Percentiles rank a stretch among this genome's conserved stretches.
Conservation (phyloP, 2,329 filamentous ascomycete species). For the Fusarium secorum region DNA sequence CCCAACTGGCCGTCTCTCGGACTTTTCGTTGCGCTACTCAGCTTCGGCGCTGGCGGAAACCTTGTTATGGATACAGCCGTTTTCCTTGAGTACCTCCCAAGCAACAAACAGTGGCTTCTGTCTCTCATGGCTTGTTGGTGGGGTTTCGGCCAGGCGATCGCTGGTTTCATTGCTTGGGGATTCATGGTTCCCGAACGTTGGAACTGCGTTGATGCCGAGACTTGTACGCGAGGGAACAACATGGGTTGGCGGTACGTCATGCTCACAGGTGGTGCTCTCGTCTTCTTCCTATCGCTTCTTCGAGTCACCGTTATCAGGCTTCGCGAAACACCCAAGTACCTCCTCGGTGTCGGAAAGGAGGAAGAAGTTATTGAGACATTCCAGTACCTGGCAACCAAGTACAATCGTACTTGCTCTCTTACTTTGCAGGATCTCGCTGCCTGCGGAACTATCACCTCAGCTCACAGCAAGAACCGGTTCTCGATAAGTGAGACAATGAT, state of each 20-base stretch:
- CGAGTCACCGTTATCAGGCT: constrained; percentile 10
- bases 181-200: background rate
- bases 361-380: constrained; percentile 4
- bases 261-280: constrained; percentile 16
- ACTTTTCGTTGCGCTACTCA: background rate
- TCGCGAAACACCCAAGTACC: constrained; percentile 6
- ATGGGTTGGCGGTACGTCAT: constrained; percentile 19
- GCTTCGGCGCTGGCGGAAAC: constrained; percentile 10
- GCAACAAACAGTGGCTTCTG: constrained; percentile 14
- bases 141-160: constrained; percentile 9
- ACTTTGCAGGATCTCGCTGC: background rate
- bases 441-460: constrained; percentile 27
- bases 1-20: constrained; percentile 1
- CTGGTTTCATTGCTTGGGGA: constrained; percentile 15
- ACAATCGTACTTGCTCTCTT: constrained; percentile 2
- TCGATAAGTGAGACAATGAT: constrained; percentile 41
- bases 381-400: constrained; percentile 1
- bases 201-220: background rate
- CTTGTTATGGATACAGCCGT: constrained; percentile 21
- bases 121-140: constrained; percentile 21
- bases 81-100: constrained; percentile 2
- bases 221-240: background rate
- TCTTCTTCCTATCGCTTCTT: constrained; percentile 9
- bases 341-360: background rate
- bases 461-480: constrained; percentile 47